Base-by-base conservation (phyloP, 108 stramenopile species). In the Pseudonitzschia delicatissima region DNA sequence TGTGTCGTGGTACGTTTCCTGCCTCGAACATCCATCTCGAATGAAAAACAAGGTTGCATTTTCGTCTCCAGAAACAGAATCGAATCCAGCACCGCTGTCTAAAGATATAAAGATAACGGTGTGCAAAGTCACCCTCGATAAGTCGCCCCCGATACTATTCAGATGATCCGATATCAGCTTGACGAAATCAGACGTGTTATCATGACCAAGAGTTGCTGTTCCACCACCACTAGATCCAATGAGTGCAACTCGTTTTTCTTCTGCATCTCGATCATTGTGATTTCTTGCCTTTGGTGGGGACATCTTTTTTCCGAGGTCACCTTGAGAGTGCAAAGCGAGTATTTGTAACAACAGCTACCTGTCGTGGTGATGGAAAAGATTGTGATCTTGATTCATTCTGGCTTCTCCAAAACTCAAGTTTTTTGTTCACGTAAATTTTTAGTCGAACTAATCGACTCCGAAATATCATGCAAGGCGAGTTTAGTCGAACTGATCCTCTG, bases 201-300 rank as follows among this genome's bases (percentile, higher is more conserved):
- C 77, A 52, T 85, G 84, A 23, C 84, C 84, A 7, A 85, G 62
- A 18, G 84, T 82, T 15, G 84, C 84, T 18, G 78, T 69, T 18
- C 84, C 84, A 21, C 84, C 84, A 15, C 84, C 84, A 20, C 76
- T 77, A 51, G 76, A 77, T 11, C 81, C 84, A 34, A 85, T 60
- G 34, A 85, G 23, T 35, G 44, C 77, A 4, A 85, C 73, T 21
- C 26, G 52, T 20, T 26, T 48, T 6, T 9, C n/a, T n/a, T n/a
- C n/a, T n/a, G n/a, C n/a, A n/a, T n/a, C n/a, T n/a, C n/a, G n/a
- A n/a, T n/a, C n/a, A n/a, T n/a, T n/a, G n/a, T n/a, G n/a, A n/a
- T n/a, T n/a, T n/a, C n/a, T n/a, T n/a, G n/a, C n/a, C n/a, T n/a
- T n/a, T n/a, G n/a, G n/a, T n/a, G n/a, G n/a, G n/a, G n/a, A n/a